Evolutionary conservation across 169 alveolate species (phyloP), one percentile per base, ranked within the genome.

Genomic region (Cryptosporidium muris): DNA sequence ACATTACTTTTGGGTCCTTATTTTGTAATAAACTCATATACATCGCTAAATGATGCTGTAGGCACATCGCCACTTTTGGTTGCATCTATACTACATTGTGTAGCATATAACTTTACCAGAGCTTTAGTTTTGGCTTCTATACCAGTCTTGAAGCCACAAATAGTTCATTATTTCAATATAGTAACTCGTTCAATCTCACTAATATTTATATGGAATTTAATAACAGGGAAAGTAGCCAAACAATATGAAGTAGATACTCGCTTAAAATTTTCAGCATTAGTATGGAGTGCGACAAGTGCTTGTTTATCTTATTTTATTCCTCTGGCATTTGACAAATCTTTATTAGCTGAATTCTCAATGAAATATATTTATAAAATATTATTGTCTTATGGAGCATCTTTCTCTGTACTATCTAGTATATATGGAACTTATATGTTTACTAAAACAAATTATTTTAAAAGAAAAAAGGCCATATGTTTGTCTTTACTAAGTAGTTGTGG

Each of bases 251-350:
- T 74, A 1, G 45, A 74, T n/a, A 54, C 48, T 25, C 56, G 85
- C 34, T 54, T 74, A 38, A 74, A 74, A 34, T 25, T 49, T 45
- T 49, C 74, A n/a, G 36, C 49, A 58, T 11, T 58, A 4, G 85
- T 66, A 60, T 74, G 85, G 85, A 58, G 85, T 45, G 51, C 60
- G 8, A 68, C 85, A 8, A 66, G 60, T 40, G 60, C 85, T 43
- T 37, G 52, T 3, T 40, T 74, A 16, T 43, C 63, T 2, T 74
- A 74, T 45, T 74, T 74, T 37, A 74, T 74, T 56, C 85, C 85
- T 16, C 49, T 74, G 6, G 85, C 38, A 12, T 58, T 68, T 3
- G 85, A 74, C 43, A 58, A n/a, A 1, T 74, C 85, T 2, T 60
- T 74, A 45, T 58, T 42, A 25, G 42, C 85, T 14, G 85, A 74